Evolutionary conservation across 345 rosid genomes (phyloP).

Genomic region (Camelina neglecta): DNA sequence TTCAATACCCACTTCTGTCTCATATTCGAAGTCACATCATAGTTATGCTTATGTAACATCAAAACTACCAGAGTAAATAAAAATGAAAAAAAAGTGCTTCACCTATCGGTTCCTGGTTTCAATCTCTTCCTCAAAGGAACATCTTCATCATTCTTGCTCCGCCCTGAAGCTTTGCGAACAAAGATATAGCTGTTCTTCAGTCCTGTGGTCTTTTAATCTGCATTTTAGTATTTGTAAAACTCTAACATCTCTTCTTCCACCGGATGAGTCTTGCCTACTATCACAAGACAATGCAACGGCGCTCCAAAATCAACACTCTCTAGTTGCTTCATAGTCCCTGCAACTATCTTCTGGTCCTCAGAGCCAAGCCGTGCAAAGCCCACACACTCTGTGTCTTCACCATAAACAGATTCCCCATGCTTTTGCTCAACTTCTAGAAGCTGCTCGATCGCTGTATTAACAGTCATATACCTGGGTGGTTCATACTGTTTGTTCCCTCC

Average conservation of each 20-base stretch:
- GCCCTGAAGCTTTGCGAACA: background rate
- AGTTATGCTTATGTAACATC: background rate
- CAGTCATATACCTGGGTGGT: constrained; percentile 86
- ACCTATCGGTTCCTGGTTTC: constrained; percentile 1
- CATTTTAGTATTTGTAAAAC: constrained; percentile 55
- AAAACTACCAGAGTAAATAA: background rate
- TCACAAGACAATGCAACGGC: constrained; percentile 86
- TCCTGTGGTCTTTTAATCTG: constrained; percentile 1
- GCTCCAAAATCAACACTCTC: constrained; percentile 73
- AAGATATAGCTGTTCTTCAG: background rate
- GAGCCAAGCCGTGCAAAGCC: constrained; percentile 87
- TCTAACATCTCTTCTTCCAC: constrained; percentile 91
- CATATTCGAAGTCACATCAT: constrained; percentile 19
- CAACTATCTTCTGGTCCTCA: constrained; percentile 79
- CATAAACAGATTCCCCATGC: constrained; percentile 65
- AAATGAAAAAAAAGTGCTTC: constrained; percentile 5
- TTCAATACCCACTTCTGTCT: constrained; percentile 11
- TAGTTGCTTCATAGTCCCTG: constrained; percentile 78
- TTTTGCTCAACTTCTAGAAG: constrained; percentile 78
- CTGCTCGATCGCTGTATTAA: constrained; percentile 88
- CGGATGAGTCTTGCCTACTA: constrained; percentile 79
- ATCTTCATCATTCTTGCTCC: background rate
- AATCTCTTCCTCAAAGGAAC: constrained; percentile 7
- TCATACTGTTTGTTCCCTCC: constrained; percentile 89
- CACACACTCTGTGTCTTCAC: constrained; percentile 69